Base-by-base conservation (phyloP, 257 asterid genomes). In the Galeopsis tetrahit region DNA sequence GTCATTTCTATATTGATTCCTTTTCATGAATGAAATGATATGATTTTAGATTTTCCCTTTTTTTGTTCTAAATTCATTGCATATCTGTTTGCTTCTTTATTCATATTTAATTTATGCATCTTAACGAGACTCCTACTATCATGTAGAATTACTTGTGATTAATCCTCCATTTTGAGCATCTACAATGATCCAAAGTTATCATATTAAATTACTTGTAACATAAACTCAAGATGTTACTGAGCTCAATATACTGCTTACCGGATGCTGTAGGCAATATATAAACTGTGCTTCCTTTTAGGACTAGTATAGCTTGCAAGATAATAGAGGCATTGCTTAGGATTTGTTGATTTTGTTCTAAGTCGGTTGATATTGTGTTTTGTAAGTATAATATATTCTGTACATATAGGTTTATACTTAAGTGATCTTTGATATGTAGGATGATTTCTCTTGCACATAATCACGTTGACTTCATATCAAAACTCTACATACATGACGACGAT, bases 1-100 rank as follows among this genome's bases (percentile, higher is more conserved):
- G 71, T 69, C 74, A 69, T 70, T 48, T 74, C 56, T 70, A 38
- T 70, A 48, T 70, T 38, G 76, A 65, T 65, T 70, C 67, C 38
- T 5, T 53, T 61, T 44, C 40, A n/a, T 15, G 62, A 7, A 6
- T 9, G 13, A 42, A 39, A 17, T 9, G n/a, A 3, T 15, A 6
- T 15, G 59, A 53, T 15, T 61, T 13, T 35, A 17, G 43, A 8
- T 53, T 17, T 51, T 69, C 8, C 61, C 69, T 68, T 42, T 63
- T 68, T 69, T 69, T 61, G 42, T 62, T 69, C 59, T 67, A 17
- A 38, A 66, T 17, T 5, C n/a, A 34, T 8, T 4, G 55, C 8
- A 13, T n/a, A 33, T 34, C 43, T 36, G 4, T 58, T 21, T 48
- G 42, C 38, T 64, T 17, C 69, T 56, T 71, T 63, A 58, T 63